These are phyloP conservation scores for Eutypella sp. DNA, from an alignment of 2,329 filamentous ascomycete genomes.

Conservation along the genomic window DNA sequence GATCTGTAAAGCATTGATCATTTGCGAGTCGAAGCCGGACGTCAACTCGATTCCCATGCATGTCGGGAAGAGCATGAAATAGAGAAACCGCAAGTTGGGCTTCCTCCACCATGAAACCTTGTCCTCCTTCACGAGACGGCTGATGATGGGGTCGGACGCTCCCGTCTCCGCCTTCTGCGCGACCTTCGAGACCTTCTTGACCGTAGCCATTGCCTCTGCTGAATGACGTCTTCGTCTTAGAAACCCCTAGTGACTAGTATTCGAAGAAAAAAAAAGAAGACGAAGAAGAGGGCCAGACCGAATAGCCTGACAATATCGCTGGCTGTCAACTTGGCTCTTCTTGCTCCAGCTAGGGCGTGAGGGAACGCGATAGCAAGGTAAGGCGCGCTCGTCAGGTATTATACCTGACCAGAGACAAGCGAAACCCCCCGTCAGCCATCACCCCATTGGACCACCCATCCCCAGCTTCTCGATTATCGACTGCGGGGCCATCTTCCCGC, in stretches of 20 bases:
- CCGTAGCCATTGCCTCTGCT: too few relatives aligned
- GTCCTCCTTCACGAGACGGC: slow-evolving; percentile 33
- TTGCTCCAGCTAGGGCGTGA: too few relatives aligned
- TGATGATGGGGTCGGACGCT: slow-evolving; percentile 31
- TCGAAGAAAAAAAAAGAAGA: too few relatives aligned
- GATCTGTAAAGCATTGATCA: slow-evolving; percentile 41
- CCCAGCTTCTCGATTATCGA: neutral
- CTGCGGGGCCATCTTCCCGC: neutral
- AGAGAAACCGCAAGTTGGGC: slow-evolving; percentile 51
- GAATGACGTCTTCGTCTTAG: too few relatives aligned
- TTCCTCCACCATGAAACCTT: slow-evolving; percentile 51
- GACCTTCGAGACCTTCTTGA: neutral
- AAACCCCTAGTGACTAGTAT: too few relatives aligned
- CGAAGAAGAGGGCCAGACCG: too few relatives aligned
- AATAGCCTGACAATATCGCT: too few relatives aligned
- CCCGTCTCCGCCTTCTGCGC: slow-evolving; percentile 16
- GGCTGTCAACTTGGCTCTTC: too few relatives aligned
- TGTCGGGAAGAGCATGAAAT: slow-evolving; percentile 53
- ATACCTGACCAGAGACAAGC: slow-evolving; percentile 4
- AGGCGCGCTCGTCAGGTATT: slow-evolving; percentile 5
- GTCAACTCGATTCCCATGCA: slow-evolving; percentile 57
- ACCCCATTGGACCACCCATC: too few relatives aligned
- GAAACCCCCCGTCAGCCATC: too few relatives aligned
- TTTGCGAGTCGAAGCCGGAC: slow-evolving; percentile 40
- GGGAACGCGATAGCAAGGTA: too few relatives aligned